Evolutionary conservation across 805 yeast species (phyloP).

Genomic region (Candida silvicultrix): DNA sequence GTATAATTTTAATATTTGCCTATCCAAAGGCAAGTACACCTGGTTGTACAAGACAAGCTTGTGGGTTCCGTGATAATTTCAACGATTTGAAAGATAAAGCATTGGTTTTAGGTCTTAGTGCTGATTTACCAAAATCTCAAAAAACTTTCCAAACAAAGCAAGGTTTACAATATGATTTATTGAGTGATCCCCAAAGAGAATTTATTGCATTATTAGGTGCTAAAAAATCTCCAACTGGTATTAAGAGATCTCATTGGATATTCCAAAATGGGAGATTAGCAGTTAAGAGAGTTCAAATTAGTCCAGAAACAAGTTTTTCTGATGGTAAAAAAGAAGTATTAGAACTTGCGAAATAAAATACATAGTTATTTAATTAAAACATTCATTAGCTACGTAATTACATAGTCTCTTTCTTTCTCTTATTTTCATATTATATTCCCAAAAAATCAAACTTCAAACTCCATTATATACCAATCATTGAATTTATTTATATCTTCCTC

Average conservation of each 20-base stretch:
- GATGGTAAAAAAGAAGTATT: conserved; percentile 55
- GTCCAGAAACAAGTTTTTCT: conserved; percentile 51
- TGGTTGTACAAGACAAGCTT: conserved; percentile 93
- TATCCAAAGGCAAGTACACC: conserved; percentile 94
- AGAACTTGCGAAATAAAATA: too few relatives aligned
- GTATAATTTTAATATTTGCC: conserved; percentile 54
- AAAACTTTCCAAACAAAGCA: conserved; percentile 69
- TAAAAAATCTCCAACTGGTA: conserved; percentile 69
- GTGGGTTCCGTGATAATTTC: conserved; percentile 74
- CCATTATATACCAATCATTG: conserved; percentile 23
- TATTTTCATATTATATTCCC: neutral
- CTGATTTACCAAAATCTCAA: conserved; percentile 78
- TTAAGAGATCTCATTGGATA: conserved; percentile 88
- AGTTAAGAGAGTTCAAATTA: conserved; percentile 30
- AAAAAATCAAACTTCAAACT: conserved; percentile 18
- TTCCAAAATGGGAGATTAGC: conserved; percentile 69
- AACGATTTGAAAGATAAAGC: conserved; percentile 47
- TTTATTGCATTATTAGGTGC: conserved; percentile 78
- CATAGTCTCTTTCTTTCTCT: neutral
- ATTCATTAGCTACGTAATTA: neutral
- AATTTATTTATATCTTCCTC: conserved; percentile 13
- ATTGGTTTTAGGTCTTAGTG: conserved; percentile 72
- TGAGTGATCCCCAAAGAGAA: conserved; percentile 69
- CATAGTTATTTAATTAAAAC: too few relatives aligned
- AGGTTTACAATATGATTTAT: conserved; percentile 61